Conservation (phyloP, 257 asterid species). For the Asclepias syriaca region DNA sequence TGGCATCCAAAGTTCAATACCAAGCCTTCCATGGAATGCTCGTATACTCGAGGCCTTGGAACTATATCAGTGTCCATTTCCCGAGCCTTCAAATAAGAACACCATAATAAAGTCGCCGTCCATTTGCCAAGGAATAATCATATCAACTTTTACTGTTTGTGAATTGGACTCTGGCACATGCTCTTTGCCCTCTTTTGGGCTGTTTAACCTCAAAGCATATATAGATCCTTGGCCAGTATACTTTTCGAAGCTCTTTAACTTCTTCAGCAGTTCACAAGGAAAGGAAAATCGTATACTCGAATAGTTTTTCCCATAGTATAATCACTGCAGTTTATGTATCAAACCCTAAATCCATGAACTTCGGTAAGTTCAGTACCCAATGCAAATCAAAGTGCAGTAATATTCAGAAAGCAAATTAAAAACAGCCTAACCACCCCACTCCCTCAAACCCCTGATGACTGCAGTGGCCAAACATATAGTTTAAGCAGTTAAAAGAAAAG, state of each 20-base stretch:
- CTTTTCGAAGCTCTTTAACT: slow-evolving; percentile 33
- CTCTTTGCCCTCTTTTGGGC: slow-evolving; percentile 36
- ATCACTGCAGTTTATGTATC: background rate
- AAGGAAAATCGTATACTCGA: slow-evolving; percentile 50
- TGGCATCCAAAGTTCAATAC: slow-evolving; percentile 63
- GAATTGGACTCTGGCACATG: slow-evolving; percentile 75
- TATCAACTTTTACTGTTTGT: slow-evolving; percentile 19
- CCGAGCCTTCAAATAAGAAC: slow-evolving; percentile 49
- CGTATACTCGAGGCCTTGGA: slow-evolving; percentile 18
- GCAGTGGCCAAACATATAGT: background rate
- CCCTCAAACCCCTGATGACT: background rate
- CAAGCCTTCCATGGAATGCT: slow-evolving; percentile 35
- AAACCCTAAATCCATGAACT: slow-evolving; percentile 1
- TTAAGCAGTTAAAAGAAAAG: background rate
- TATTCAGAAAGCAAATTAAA: too few relatives aligned
- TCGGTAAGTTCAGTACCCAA: background rate
- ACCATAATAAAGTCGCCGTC: slow-evolving; percentile 39
- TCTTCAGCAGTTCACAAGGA: slow-evolving; percentile 30
- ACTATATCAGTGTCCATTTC: slow-evolving; percentile 35
- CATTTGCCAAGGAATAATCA: slow-evolving; percentile 50
- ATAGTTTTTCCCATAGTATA: slow-evolving; percentile 33
- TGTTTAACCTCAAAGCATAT: slow-evolving; percentile 51
- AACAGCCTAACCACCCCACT: background rate
- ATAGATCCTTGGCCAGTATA: slow-evolving; percentile 42
- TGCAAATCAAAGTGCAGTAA: background rate